These are phyloP conservation scores for Torulaspora gathmanii DNA, from an alignment of 805 yeast genomes.

Conservation along the genomic window DNA sequence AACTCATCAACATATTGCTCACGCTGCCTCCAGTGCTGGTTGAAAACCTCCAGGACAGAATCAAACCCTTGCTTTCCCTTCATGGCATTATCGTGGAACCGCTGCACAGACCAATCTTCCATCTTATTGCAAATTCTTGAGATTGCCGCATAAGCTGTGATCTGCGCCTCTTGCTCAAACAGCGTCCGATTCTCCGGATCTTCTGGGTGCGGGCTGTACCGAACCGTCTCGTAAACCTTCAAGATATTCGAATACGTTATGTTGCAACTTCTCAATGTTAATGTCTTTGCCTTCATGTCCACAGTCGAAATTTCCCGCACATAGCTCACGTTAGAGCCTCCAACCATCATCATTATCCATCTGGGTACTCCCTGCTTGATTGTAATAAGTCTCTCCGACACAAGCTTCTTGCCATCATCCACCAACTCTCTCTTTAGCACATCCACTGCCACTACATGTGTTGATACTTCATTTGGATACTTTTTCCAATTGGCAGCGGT, in stretches of 20 bases:
- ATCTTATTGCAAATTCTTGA: conserved; percentile 67
- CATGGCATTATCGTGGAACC: conserved; percentile 83
- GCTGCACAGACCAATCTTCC: conserved; percentile 87
- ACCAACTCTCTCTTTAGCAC: conserved; percentile 69
- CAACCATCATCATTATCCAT: conserved; percentile 72
- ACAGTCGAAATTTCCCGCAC: conserved; percentile 88
- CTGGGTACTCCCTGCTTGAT: conserved; percentile 81
- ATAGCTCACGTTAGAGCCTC: conserved; percentile 66
- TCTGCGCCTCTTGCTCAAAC: conserved; percentile 80
- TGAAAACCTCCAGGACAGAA: conserved; percentile 53
- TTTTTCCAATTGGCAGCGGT: conserved; percentile 96
- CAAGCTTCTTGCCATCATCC: conserved; percentile 47
- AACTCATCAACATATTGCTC: conserved; percentile 31
- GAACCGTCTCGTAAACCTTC: conserved; percentile 82
- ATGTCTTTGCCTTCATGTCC: conserved; percentile 56
- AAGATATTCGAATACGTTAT: conserved; percentile 73
- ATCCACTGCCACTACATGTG: conserved; percentile 93
- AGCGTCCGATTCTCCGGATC: conserved; percentile 50
- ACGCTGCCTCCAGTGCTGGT: conserved; percentile 33
- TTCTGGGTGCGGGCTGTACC: conserved; percentile 62
- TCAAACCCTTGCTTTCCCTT: conserved; percentile 85
- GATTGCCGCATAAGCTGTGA: conserved; percentile 77
- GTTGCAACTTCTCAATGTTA: conserved; percentile 81
- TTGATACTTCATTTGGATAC: conserved; percentile 89
- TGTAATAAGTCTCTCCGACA: conserved; percentile 83